A percentile compares a stretch with the other conserved stretches of the same genome.
phyloP scores from a whole-genome alignment of 208 protist species.

The Leishmania tarentolae region DNA sequence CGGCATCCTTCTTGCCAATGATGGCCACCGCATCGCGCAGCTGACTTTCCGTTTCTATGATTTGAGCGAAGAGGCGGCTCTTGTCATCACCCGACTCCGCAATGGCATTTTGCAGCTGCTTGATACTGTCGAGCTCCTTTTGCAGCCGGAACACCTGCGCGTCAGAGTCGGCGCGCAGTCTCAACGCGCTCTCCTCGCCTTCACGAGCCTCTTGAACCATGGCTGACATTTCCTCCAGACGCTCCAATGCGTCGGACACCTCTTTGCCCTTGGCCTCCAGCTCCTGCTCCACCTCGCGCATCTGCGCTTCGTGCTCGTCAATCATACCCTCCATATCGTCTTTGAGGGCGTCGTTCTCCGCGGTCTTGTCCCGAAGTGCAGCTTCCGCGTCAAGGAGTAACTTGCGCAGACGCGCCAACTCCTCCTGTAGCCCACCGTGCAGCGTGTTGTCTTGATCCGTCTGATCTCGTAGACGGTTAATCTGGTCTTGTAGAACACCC shows the following conservation, averaged over 20 bases:
- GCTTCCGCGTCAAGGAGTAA: conserved; percentile 42
- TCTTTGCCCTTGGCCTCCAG: conserved; percentile 63
- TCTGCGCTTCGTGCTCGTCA: conserved; percentile 62
- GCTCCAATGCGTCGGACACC: conserved; percentile 71
- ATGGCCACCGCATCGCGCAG: conserved; percentile 28
- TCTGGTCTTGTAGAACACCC: conserved; percentile 60
- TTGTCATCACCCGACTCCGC: conserved; percentile 27
- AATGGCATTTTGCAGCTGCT: conserved; percentile 27
- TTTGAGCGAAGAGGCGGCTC: conserved; percentile 26
- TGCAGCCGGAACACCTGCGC: conserved; percentile 76
- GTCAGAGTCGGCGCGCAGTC: conserved; percentile 60
- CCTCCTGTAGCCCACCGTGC: conserved; percentile 39
- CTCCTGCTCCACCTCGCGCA: conserved; percentile 56
- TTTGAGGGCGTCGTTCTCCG: conserved; percentile 51
- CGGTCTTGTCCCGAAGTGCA: conserved; percentile 40
- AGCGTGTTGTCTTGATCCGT: conserved; percentile 38
- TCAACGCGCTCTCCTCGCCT: conserved; percentile 58
- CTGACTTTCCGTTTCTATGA: conserved; percentile 35
- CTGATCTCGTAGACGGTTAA: conserved; percentile 54
- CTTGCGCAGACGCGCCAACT: conserved; percentile 43
- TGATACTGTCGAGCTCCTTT: conserved; percentile 64
- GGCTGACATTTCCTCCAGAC: conserved; percentile 73
- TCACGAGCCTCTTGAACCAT: conserved; percentile 80
- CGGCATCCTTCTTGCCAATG: conserved; percentile 26
- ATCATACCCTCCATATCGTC: conserved; percentile 58